Conservation (phyloP, 805 yeast genomes). For the Maudiozyma saulgeensis region DNA sequence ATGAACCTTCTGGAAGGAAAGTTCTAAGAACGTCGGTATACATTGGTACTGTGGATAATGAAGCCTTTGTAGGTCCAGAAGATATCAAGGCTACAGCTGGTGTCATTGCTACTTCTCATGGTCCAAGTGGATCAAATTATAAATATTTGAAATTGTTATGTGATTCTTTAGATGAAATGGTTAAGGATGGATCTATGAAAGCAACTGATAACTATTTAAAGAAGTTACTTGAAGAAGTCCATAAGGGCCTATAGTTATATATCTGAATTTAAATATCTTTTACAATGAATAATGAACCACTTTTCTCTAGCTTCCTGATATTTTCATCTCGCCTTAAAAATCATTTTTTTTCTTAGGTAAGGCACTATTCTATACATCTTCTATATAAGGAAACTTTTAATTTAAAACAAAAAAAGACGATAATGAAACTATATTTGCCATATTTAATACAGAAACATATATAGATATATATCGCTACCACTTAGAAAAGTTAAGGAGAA, state of each 20-base stretch:
- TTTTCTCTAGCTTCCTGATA: too few relatives aligned
- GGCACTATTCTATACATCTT: too few relatives aligned
- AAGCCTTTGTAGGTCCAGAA: constrained; percentile 82
- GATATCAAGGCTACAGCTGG: constrained; percentile 46
- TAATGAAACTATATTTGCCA: too few relatives aligned
- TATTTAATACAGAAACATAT: too few relatives aligned
- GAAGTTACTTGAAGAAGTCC: constrained; percentile 26
- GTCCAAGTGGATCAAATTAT: constrained; percentile 75
- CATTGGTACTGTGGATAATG: constrained; percentile 74
- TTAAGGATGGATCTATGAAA: constrained; percentile 5
- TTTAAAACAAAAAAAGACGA: too few relatives aligned
- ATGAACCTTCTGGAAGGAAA: constrained; percentile 31
- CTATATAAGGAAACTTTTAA: too few relatives aligned
- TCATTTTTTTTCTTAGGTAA: too few relatives aligned
- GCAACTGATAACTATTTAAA: constrained; percentile 36
- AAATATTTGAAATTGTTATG: constrained; percentile 58
- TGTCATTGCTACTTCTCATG: constrained; percentile 46
- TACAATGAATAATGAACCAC: too few relatives aligned
- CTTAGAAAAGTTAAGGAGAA: not conserved
- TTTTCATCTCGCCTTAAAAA: too few relatives aligned
- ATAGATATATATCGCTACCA: too few relatives aligned
- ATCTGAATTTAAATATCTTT: not conserved
- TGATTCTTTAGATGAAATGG: constrained; percentile 37
- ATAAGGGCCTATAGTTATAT: not conserved
- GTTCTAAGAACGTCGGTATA: constrained; percentile 55